Base-by-base conservation (phyloP, 2,329 filamentous ascomycete genomes). In the Pezicula neosporulosa region DNA sequence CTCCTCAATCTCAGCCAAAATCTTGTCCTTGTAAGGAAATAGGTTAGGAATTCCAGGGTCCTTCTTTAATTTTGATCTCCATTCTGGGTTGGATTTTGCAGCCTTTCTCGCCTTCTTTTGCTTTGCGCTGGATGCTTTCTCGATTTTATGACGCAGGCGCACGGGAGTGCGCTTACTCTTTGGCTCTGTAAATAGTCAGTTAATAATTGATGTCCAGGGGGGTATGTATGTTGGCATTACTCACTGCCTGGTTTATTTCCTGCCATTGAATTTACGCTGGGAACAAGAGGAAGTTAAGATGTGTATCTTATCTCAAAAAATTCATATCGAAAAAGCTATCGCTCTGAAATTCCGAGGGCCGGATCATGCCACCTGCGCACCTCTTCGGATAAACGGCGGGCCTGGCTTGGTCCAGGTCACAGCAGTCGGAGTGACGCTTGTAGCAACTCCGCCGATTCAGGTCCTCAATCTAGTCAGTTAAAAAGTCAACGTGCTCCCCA, bases 1-100 rank as follows among this genome's bases (percentile, higher is more conserved):
- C 73, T 96, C 90, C 73, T 99, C 94, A 62, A 99, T 95, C 72
- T 99, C 91, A 52, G 92, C 85, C 33, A 99, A 81, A 27, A 99
- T 82, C 77, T 88, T 92, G 70, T 97, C 92, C 76, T 99, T 99
- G 79, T 94, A 97, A 1, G 94, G 94, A 74, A 97, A 99, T 35
- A 97, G 75, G 67, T 97, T 99, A 38, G 94, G 94, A 56, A 99
- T 97, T 45, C 94, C 94, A 21, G 93, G 94, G 65, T 99, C 94
- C 76, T 97, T 99, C 82, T 97, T 97, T 61, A 96, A 70, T 70
- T 91, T 89, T 53, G 90, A 92, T 62, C 89, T 85, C 91, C 94
- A 97, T 89, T 96, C 85, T 33, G 94, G 93, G 70, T 97, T 96
- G 30, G 24, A 91, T 77, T 96, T 97, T 50, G 88, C 90, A 51